Evolutionary conservation across 2,329 filamentous ascomycete genomes (phyloP).

Genomic region (Aureobasidium pullulans): DNA sequence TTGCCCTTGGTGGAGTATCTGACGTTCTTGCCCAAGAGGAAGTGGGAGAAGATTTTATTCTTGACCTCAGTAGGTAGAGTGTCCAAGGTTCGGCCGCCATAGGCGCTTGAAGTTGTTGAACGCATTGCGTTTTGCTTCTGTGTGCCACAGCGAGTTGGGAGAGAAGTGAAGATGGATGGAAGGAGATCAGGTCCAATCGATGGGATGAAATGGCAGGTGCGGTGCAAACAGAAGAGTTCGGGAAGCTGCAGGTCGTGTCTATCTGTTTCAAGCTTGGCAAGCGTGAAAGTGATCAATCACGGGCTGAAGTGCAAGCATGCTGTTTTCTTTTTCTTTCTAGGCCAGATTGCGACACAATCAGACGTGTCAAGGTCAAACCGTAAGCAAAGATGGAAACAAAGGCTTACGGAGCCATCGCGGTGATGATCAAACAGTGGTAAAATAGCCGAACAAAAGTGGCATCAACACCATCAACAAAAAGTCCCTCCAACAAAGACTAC

Average conservation of each 20-base stretch:
- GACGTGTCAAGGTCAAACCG: not conserved
- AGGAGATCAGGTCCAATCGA: not conserved
- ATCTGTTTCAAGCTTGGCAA: not conserved
- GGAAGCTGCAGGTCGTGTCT: not conserved
- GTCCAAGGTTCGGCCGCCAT: not conserved
- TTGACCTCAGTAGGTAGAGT: not conserved
- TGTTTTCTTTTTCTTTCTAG: not conserved
- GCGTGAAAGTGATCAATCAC: not conserved
- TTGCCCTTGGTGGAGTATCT: not conserved
- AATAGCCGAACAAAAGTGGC: too few species aligned
- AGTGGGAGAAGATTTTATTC: constrained; percentile 6
- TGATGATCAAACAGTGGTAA: too few species aligned
- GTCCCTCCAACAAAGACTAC: too few species aligned
- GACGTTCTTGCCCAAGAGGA: constrained; percentile 3
- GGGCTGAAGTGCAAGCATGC: not conserved
- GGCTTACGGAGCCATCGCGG: too few species aligned
- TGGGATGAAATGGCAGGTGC: not conserved
- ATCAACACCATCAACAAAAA: too few species aligned
- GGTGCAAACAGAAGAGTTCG: not conserved
- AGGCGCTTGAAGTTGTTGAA: not conserved
- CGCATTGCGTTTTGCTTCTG: not conserved
- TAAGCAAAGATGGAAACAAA: not conserved
- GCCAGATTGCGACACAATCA: not conserved
- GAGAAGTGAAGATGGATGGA: not conserved
- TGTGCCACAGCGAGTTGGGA: not conserved